Conservation (phyloP, 495 filamentous ascomycete genomes). For the Penicillium argentinense region DNA sequence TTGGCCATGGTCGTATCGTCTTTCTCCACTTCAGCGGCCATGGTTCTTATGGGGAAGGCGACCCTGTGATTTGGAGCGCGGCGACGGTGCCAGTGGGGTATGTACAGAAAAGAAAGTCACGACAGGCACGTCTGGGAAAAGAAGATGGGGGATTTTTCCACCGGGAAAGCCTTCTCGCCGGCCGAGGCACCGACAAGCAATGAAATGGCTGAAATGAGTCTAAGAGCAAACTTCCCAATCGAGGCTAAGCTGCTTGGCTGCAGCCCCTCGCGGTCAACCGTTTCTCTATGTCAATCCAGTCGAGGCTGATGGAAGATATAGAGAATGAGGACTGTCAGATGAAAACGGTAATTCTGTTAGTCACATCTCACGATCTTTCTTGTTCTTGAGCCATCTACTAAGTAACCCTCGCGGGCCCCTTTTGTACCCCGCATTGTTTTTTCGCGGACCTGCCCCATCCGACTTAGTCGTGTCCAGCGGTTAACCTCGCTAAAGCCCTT, state of each 20-base stretch:
- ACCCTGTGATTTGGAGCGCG: background rate
- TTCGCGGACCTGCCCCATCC: background rate
- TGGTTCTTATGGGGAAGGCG: background rate
- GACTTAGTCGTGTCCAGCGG: background rate
- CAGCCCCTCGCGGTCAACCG: background rate
- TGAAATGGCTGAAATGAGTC: no score
- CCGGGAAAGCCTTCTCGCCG: no score
- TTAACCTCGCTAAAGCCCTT: background rate
- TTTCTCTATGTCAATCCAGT: background rate
- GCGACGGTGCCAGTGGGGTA: background rate
- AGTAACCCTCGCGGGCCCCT: background rate
- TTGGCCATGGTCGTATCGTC: background rate
- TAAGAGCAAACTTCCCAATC: background rate
- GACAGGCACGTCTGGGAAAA: background rate
- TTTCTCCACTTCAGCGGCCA: background rate
- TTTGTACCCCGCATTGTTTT: background rate
- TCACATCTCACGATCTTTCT: no score
- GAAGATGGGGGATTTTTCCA: background rate
- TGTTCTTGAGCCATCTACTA: background rate
- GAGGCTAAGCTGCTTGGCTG: slow-evolving; percentile 2
- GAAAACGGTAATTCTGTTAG: no score
- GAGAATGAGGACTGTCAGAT: no score
- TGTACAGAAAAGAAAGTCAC: background rate
- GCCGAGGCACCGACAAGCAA: no score
- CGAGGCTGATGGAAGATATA: no score